These are phyloP conservation scores for Chaetoceros muelleri DNA, from an alignment of 108 stramenopile genomes.

Conservation along the genomic window DNA sequence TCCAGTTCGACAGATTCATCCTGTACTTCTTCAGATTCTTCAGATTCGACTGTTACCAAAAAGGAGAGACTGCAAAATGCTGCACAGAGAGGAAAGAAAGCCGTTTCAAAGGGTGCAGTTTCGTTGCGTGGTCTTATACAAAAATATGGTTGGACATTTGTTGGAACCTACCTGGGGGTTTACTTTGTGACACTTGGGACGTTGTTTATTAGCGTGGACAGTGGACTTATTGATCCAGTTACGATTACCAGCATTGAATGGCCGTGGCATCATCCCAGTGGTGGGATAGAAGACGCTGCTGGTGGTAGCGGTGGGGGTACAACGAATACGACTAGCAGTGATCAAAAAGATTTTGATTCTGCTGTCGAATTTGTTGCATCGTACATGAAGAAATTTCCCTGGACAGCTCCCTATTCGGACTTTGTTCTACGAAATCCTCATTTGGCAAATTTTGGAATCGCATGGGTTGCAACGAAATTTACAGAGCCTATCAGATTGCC, in stretches of 20 bases:
- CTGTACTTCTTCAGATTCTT: too few relatives aligned
- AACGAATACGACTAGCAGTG: constrained; percentile 26
- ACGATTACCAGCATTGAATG: constrained; percentile 26
- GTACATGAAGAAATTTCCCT: constrained; percentile 48
- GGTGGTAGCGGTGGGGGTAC: constrained; percentile 27
- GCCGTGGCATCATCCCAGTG: constrained; percentile 25
- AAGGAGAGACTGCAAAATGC: background rate
- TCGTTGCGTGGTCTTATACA: constrained; percentile 21
- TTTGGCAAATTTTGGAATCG: constrained; percentile 80
- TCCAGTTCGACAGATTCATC: too few relatives aligned
- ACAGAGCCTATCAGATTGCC: constrained; percentile 86
- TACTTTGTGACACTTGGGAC: constrained; percentile 46
- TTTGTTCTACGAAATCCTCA: constrained; percentile 60
- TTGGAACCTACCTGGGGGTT: constrained; percentile 54
- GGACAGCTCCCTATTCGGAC: constrained; percentile 44
- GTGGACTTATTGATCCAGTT: constrained; percentile 63
- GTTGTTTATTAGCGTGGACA: constrained; percentile 53
- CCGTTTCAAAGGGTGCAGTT: constrained; percentile 8
- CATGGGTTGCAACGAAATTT: constrained; percentile 89
- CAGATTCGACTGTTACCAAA: background rate
- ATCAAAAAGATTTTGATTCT: constrained; percentile 32
- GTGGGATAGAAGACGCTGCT: constrained; percentile 23
- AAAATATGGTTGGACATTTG: constrained; percentile 59
- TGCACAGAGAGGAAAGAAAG: background rate
- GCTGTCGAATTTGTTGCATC: constrained; percentile 50